Evolutionary conservation across 2,329 filamentous ascomycete genomes (phyloP).

Genomic region (Diaporthe sp.): DNA sequence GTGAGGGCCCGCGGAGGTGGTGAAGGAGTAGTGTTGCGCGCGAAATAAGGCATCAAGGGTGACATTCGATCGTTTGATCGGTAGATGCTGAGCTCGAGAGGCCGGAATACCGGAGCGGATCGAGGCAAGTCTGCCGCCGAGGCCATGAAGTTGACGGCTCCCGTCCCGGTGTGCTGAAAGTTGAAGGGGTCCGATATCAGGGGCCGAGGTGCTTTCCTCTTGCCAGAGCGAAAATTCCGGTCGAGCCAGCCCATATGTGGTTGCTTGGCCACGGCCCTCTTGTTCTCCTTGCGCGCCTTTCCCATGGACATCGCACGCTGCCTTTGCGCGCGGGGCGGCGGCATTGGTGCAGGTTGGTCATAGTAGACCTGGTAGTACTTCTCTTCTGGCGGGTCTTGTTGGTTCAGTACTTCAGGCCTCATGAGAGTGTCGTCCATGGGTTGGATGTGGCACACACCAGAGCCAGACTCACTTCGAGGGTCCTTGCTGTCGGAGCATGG

Average conservation of each 20-base stretch:
- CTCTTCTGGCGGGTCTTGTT: conserved; percentile 31
- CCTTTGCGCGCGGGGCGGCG: conserved; percentile 45
- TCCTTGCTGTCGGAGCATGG: conserved; percentile 39
- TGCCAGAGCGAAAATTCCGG: conserved; percentile 32
- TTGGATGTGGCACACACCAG: conserved; percentile 8
- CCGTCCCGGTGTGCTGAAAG: conserved; percentile 68
- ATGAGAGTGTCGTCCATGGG: conserved; percentile 12
- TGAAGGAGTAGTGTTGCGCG: conserved; percentile 48
- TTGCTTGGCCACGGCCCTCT: conserved; percentile 3
- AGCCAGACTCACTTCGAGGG: conserved; percentile 24
- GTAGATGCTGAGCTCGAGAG: conserved; percentile 68
- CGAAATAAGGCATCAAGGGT: conserved; percentile 65
- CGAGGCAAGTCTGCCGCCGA: conserved; percentile 43
- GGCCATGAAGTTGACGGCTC: conserved; percentile 51
- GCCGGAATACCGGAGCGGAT: conserved; percentile 57
- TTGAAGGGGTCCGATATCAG: conserved; percentile 69
- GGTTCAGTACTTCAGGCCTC: conserved; percentile 20
- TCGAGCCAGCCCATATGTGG: conserved; percentile 32
- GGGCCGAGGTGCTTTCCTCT: conserved; percentile 55
- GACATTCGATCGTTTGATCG: conserved; percentile 59
- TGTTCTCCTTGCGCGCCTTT: conserved; percentile 34
- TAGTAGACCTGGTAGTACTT: conserved; percentile 39
- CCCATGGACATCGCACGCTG: conserved; percentile 36
- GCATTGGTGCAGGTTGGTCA: conserved; percentile 50
- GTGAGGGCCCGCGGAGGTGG: conserved; percentile 53